phyloP scores from a whole-genome alignment of 2,329 filamentous ascomycete genomes.

The Aspergillaceae sp. region DNA sequence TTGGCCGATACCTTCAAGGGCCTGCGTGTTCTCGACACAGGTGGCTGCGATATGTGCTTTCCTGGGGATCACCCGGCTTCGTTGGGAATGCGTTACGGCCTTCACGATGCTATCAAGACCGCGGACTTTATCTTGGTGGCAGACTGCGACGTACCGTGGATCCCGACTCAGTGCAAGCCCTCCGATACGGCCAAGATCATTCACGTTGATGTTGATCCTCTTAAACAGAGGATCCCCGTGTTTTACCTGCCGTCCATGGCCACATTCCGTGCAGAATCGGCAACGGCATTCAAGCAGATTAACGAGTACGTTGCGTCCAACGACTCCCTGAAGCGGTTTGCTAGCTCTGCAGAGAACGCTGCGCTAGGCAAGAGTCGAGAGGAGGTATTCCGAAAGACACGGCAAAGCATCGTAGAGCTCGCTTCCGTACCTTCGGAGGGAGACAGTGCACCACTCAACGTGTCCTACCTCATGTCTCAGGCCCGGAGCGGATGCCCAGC shows the following conservation, averaged over 20 bases:
- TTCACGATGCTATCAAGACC: slow-evolving; percentile 61
- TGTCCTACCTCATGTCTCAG: slow-evolving; percentile 48
- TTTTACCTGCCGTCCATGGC: slow-evolving; percentile 60
- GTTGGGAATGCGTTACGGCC: slow-evolving; percentile 64
- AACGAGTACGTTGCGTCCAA: slow-evolving; percentile 50
- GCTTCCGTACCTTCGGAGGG: slow-evolving; percentile 46
- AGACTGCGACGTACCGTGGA: slow-evolving; percentile 90
- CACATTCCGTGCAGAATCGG: slow-evolving; percentile 59
- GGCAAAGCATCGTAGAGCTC: slow-evolving; percentile 51
- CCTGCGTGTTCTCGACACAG: slow-evolving; percentile 44
- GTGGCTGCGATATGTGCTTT: slow-evolving; percentile 46
- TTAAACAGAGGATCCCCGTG: slow-evolving; percentile 65
- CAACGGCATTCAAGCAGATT: slow-evolving; percentile 60
- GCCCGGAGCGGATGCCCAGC: slow-evolving; percentile 50
- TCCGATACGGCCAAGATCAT: slow-evolving; percentile 49
- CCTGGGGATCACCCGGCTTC: slow-evolving; percentile 45
- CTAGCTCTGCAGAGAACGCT: slow-evolving; percentile 34
- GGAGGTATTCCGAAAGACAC: slow-evolving; percentile 49
- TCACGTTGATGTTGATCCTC: slow-evolving; percentile 58
- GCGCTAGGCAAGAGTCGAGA: slow-evolving; percentile 49
- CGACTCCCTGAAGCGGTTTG: slow-evolving; percentile 34
- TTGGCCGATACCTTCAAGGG: slow-evolving; percentile 42
- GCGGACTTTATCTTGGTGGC: slow-evolving; percentile 80
- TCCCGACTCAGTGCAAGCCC: slow-evolving; percentile 64
- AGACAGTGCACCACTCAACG: slow-evolving; percentile 54